Conservation (phyloP, 371 early-diverging fungal genomes). For the Sporodiniella umbellata region DNA sequence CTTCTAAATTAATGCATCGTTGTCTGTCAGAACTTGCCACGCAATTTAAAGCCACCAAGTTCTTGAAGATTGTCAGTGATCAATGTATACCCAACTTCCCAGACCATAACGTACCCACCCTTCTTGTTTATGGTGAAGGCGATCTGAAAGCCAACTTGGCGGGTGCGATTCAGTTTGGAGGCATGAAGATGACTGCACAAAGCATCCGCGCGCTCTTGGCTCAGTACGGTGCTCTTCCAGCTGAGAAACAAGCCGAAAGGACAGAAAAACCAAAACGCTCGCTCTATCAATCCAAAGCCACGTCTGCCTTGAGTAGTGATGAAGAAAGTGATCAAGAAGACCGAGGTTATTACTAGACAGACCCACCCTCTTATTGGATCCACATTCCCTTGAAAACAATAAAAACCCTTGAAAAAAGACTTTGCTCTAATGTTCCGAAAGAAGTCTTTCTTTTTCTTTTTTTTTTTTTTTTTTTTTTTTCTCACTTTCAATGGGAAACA, state of each 20-base stretch:
- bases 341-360: constrained; percentile 44
- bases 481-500: constrained; percentile 14
- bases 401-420: no score
- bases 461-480: no score
- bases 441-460: background rate
- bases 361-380: no score
- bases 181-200: constrained; percentile 70
- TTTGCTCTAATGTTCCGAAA: no score
- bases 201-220: constrained; percentile 49
- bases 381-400: background rate
- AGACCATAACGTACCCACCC: constrained; percentile 87
- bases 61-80: constrained; percentile 86
- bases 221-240: constrained; percentile 40
- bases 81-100: constrained; percentile 95
- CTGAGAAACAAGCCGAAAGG: constrained; percentile 31
- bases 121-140: constrained; percentile 85
- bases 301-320: constrained; percentile 60
- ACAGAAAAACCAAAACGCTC: constrained; percentile 24
- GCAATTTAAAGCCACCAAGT: constrained; percentile 85
- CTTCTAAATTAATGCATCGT: constrained; percentile 79
- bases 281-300: constrained; percentile 45
- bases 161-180: constrained; percentile 78
- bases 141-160: constrained; percentile 83
- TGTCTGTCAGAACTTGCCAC: constrained; percentile 75
- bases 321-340: constrained; percentile 53